A percentile compares a stretch with the other conserved stretches of the same genome.
Evolutionary conservation across 177 flowering plant genomes (phyloP).

Genomic region (Vitis hybrid): DNA sequence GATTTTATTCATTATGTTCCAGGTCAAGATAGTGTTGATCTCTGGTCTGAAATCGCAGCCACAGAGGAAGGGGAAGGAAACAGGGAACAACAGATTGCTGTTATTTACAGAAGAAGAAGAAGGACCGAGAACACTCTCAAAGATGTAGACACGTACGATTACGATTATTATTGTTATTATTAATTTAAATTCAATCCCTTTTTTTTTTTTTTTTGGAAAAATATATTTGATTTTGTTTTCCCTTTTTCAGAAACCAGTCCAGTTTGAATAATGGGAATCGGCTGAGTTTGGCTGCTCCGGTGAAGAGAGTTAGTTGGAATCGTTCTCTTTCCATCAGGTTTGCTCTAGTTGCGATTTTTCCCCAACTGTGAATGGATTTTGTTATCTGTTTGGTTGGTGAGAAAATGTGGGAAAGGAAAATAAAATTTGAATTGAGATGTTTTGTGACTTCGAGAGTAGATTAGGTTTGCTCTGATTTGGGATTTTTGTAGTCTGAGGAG

Average conservation of each 20-base stretch:
- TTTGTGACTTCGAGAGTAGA: not conserved
- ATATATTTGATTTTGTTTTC: not conserved
- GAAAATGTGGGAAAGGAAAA: too few relatives aligned
- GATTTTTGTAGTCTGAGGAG: not conserved
- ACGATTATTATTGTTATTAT: not conserved
- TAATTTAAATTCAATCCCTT: too few relatives aligned
- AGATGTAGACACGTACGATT: constrained; percentile 16
- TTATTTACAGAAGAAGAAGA: constrained; percentile 42
- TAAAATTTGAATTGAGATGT: not conserved
- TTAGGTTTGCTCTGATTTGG: not conserved
- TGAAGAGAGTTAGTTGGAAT: constrained; percentile 75
- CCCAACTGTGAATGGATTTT: not conserved
- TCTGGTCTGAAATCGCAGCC: constrained; percentile 52
- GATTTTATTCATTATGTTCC: not conserved
- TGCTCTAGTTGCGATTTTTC: not conserved
- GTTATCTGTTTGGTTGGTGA: constrained; percentile 1
- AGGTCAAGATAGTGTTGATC: constrained; percentile 33
- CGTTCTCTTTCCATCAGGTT: constrained; percentile 90
- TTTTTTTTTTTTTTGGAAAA: not conserved
- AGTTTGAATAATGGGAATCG: constrained; percentile 25
- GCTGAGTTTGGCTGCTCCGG: constrained; percentile 37
- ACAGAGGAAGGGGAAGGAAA: constrained; percentile 19
- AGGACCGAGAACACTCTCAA: constrained; percentile 9
- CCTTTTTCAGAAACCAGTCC: constrained; percentile 13
- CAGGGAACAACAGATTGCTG: constrained; percentile 20